Base-by-base conservation (phyloP, 768 basidiomycete genomes). In the Lentinula sp. region DNA sequence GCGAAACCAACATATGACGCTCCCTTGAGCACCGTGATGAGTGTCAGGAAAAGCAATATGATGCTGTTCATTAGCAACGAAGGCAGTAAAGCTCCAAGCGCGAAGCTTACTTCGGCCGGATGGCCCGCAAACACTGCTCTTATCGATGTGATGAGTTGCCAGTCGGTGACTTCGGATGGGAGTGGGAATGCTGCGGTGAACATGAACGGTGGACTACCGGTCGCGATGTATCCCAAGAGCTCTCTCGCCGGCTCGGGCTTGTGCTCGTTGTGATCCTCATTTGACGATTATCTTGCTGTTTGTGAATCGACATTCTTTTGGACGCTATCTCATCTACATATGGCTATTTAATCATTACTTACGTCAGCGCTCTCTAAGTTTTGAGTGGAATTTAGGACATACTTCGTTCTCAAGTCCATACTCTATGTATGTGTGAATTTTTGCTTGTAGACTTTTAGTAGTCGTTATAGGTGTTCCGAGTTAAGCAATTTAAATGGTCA, bases 131-230 rank as follows among this genome's bases (percentile, higher is more conserved):
- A 69, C 0, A 71, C 74, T 57, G 76, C 56, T 39, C 73, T 87
- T 8, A 75, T 86, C 28, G 84, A 87, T 62, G 75, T 82, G 31
- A 64, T 87, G 35, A 80, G 77, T 8, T 87, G 86, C 66, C 72
- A 63, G 35, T 66, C 64, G 52, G 65, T 78, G 40, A 64, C 62
- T 1, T 74, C 77, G 9, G 75, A 74, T 58, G 66, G 67, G 6
- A 71, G 72, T 18, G 84, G 83, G 3, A 76, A 75, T 15, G 67
- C 84, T 57, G 67, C 60, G 18, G 71, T 79, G 10, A 63, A 62
- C 21, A 76, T 77, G 16, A 65, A 70, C 31, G 70, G 66, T 49
- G 84, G 84, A 37, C 74, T 76, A 72, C 84, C 84, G 13, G 46
- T 48, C 11, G 46, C 21, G 7, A 48, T 48, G 46, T 48, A 48